phyloP scores from a whole-genome alignment of 495 filamentous ascomycete genomes.

The Sordaria brevicollis region DNA sequence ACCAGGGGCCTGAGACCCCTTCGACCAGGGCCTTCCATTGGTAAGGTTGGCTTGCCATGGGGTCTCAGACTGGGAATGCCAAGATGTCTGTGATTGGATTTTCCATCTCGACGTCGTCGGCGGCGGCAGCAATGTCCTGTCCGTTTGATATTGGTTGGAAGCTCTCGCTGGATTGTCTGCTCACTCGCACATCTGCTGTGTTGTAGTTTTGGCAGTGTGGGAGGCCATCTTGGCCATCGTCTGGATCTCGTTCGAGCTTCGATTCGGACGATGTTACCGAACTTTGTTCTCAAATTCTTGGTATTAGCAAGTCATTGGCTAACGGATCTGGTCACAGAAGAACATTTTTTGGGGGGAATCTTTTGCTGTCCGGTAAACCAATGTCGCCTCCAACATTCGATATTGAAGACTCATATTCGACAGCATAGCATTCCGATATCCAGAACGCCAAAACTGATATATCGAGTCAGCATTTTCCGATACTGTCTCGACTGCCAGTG shows the following conservation, averaged over 20 bases:
- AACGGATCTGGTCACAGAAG: neutral
- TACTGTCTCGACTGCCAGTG: neutral
- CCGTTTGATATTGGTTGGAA: neutral
- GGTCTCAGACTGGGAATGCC: neutral
- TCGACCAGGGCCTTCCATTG: neutral
- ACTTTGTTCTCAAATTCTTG: neutral
- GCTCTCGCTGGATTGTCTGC: neutral
- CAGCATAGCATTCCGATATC: neutral
- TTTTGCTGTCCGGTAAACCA: neutral
- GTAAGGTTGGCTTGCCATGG: neutral
- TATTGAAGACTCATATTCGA: neutral
- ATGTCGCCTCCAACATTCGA: neutral
- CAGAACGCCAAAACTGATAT: neutral
- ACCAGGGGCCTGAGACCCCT: neutral
- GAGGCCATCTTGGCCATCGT: neutral
- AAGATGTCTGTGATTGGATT: neutral
- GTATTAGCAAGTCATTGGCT: neutral
- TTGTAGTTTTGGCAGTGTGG: neutral
- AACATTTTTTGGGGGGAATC: neutral
- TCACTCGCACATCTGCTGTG: neutral
- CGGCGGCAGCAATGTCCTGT: neutral
- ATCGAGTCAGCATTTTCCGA: neutral
- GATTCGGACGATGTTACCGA: neutral
- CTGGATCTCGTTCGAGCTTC: neutral
- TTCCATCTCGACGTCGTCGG: neutral